Evolutionary conservation across 2,329 filamentous ascomycete genomes (phyloP), one percentile per base, ranked within the genome.

Genomic region (Pseudodiploospora longispora): DNA sequence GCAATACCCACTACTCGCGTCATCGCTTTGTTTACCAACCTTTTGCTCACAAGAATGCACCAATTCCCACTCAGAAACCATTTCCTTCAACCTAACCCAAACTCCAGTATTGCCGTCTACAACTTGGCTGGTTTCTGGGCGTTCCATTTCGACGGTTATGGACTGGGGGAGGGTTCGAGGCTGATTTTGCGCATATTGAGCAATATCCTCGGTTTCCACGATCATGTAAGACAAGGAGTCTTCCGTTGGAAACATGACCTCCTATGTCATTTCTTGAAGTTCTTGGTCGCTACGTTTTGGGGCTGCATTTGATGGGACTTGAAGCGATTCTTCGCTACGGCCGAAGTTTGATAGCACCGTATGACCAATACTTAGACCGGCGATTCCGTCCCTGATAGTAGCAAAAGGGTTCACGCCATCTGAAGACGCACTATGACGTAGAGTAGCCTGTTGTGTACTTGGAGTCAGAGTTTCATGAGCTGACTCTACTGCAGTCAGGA

Each of bases 401-500:
- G 70, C 56, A 46, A 77, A 67, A 4, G 71, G 61, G n/a, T 62
- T 66, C 1, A 66, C 46, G 5, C 60, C 64, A 36, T 74, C 69
- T 4, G 71, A 65, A 30, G 70, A 74, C 2, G 64, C 61, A 48
- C 69, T 74, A 12, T 68, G 66, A 34, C 66, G 64, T 3, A 74
- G 55, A 27, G 64, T 52, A 3, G 63, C 53, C n/a, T 64, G 56
- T 4, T 58, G 55, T 8, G 53, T 46, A 4, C 60, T 60, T 0
- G 70, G 69, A 2, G 72, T 76, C 19, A 76, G 56, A 5, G 70
- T 68, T 36, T 72, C 67, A 44, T 82, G 70, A 1, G 75, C 72
- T 1, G 72, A 76, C 57, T 85, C 80, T 4, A 83, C 70, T 0
- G 73, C 74, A 1, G 74, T 65, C 12, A 85, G 62, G 4, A 83